Evolutionary conservation across 2,329 filamentous ascomycete species (phyloP).

Genomic region (Clonostachys solani): DNA sequence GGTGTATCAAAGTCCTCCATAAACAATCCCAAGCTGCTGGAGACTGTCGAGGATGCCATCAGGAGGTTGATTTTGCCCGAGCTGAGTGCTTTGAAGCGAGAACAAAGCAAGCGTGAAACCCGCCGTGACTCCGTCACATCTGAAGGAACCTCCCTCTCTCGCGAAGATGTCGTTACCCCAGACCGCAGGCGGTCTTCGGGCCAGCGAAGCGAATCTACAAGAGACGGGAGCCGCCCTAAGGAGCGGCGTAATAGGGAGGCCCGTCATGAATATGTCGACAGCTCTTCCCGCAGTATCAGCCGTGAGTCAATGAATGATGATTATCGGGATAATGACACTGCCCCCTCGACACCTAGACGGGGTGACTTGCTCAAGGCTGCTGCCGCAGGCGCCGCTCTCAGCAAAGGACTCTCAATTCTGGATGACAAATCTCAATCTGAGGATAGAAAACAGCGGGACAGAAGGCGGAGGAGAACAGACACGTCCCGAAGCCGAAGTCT

Average conservation of each 20-base stretch:
- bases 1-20: conserved; percentile 59
- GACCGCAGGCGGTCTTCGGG: conserved; percentile 59
- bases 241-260: conserved; percentile 47
- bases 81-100: conserved; percentile 84
- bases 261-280: conserved; percentile 48
- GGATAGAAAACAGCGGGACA: conserved; percentile 45
- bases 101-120: conserved; percentile 74
- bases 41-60: conserved; percentile 92
- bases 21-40: conserved; percentile 86
- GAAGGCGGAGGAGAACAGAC: conserved; percentile 48
- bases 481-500: conserved; percentile 37
- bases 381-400: conserved; percentile 36
- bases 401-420: conserved; percentile 23
- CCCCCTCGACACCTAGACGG: conserved; percentile 38
- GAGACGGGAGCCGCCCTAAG: conserved; percentile 41
- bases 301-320: conserved; percentile 39
- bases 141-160: conserved; percentile 48
- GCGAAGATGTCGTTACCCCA: conserved; percentile 48
- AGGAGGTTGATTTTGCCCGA: conserved; percentile 86
- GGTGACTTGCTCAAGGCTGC: conserved; percentile 36
- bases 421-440: conserved; percentile 37
- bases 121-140: conserved; percentile 61
- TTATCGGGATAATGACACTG: conserved; percentile 23
- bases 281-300: conserved; percentile 41
- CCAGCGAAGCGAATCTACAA: conserved; percentile 45